Conservation (phyloP, 805 yeast species). For the Lachancea fermentati region DNA sequence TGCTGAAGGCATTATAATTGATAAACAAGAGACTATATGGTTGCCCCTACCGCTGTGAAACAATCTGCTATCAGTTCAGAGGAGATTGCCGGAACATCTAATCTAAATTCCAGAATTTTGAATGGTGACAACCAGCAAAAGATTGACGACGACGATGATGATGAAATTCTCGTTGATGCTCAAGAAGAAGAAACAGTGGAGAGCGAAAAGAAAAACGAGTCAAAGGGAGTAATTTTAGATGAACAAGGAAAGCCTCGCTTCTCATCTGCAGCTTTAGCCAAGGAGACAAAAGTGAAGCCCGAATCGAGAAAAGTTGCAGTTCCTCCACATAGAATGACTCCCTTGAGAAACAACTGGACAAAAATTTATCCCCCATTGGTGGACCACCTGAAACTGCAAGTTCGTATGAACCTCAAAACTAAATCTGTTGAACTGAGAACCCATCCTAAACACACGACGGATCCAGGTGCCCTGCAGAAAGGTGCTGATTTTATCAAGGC, state of each 20-base stretch:
- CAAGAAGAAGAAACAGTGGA: constrained; percentile 20
- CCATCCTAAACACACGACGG: constrained; percentile 69
- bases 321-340: constrained; percentile 97
- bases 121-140: constrained; percentile 28
- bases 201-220: constrained; percentile 20
- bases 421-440: constrained; percentile 86
- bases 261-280: constrained; percentile 59
- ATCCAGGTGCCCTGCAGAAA: constrained; percentile 91
- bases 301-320: constrained; percentile 88
- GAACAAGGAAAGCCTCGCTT: constrained; percentile 87
- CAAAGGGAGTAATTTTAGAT: constrained; percentile 44
- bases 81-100: constrained; percentile 1
- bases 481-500: constrained; percentile 97
- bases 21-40: constrained; percentile 31
- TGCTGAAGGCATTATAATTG: constrained; percentile 21
- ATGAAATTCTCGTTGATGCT: constrained; percentile 37
- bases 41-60: constrained; percentile 42
- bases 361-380: constrained; percentile 94
- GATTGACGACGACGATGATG: constrained; percentile 34
- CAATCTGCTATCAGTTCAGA: constrained; percentile 9
- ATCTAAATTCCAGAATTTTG: constrained; percentile 26
- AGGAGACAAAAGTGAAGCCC: constrained; percentile 59
- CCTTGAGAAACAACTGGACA: constrained; percentile 84
- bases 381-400: constrained; percentile 90
- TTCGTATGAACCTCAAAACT: constrained; percentile 88